phyloP scores from a whole-genome alignment of 2,329 filamentous ascomycete genomes.

The Botryosphaeria dothidea region DNA sequence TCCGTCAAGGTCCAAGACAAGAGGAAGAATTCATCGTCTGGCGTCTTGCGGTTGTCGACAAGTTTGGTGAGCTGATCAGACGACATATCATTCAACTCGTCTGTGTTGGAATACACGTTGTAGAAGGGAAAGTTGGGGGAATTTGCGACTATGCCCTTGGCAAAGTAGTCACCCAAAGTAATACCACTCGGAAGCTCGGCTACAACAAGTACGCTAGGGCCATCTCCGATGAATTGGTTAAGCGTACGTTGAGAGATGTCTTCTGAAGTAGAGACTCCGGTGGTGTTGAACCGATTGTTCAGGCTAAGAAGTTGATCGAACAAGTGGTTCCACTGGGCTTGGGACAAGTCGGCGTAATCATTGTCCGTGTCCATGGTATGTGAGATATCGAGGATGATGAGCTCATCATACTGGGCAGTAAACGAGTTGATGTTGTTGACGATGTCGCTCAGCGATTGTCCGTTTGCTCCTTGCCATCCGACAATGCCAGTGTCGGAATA shows the following conservation, averaged over 20 bases:
- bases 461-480: constrained; percentile 48
- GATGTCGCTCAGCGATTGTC: constrained; percentile 46
- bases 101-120: constrained; percentile 39
- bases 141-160: constrained; percentile 36
- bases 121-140: constrained; percentile 35
- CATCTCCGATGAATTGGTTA: constrained; percentile 38
- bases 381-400: constrained; percentile 50
- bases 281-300: constrained; percentile 41
- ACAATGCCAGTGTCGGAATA: constrained; percentile 39
- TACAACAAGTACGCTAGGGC: constrained; percentile 37
- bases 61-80: constrained; percentile 41
- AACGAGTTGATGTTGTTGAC: constrained; percentile 50
- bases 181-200: constrained; percentile 34
- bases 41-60: constrained; percentile 29
- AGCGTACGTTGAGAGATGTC: constrained; percentile 36
- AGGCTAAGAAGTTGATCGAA: constrained; percentile 45
- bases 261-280: constrained; percentile 26
- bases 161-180: constrained; percentile 30
- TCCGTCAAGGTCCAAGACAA: constrained; percentile 41
- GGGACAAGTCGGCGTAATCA: constrained; percentile 39
- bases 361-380: constrained; percentile 47
- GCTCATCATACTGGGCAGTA: constrained; percentile 45
- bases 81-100: constrained; percentile 33
- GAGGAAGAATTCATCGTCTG: constrained; percentile 37
- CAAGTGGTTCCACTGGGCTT: constrained; percentile 45